Evolutionary conservation across 208 protist genomes (phyloP).

Genomic region (Leishmania amazonensis): DNA sequence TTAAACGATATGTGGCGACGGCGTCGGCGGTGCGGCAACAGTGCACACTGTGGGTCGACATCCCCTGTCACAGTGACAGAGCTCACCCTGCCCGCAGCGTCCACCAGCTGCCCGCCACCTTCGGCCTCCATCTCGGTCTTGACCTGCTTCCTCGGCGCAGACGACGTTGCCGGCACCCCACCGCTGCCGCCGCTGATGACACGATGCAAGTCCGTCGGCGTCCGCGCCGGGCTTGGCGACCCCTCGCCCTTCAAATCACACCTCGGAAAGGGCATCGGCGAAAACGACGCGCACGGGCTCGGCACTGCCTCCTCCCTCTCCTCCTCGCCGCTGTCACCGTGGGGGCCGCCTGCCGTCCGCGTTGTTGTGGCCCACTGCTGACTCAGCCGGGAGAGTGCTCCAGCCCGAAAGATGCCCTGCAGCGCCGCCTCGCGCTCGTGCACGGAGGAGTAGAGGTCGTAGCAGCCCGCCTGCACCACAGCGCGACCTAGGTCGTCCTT

Average conservation of each 20-base stretch:
- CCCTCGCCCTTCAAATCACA: not conserved
- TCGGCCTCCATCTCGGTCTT: not conserved
- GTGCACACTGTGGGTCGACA: not conserved
- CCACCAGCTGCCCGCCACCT: not conserved
- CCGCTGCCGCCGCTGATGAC: not conserved
- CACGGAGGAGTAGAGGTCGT: slow-evolving; percentile 45
- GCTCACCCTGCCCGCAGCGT: not conserved
- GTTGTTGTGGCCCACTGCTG: slow-evolving; percentile 15
- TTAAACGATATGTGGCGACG: slow-evolving; percentile 33
- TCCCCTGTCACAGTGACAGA: not conserved
- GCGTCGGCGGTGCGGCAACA: not conserved
- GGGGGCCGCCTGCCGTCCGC: not conserved
- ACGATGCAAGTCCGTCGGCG: not conserved
- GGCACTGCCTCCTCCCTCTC: not conserved
- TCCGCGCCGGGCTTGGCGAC: not conserved
- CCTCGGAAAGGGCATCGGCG: not conserved
- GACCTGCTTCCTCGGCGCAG: not conserved
- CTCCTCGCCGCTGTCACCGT: not conserved
- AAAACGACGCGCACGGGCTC: not conserved
- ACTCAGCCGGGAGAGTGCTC: slow-evolving; percentile 20
- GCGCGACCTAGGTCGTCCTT: slow-evolving; percentile 51
- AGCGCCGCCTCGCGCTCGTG: slow-evolving; percentile 45
- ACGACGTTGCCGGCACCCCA: not conserved
- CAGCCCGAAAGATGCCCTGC: slow-evolving; percentile 30
- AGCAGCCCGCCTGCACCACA: slow-evolving; percentile 51